These are phyloP conservation scores for Aspergillus sergii DNA, from an alignment of 2,329 filamentous ascomycete species.

Conservation along the genomic window DNA sequence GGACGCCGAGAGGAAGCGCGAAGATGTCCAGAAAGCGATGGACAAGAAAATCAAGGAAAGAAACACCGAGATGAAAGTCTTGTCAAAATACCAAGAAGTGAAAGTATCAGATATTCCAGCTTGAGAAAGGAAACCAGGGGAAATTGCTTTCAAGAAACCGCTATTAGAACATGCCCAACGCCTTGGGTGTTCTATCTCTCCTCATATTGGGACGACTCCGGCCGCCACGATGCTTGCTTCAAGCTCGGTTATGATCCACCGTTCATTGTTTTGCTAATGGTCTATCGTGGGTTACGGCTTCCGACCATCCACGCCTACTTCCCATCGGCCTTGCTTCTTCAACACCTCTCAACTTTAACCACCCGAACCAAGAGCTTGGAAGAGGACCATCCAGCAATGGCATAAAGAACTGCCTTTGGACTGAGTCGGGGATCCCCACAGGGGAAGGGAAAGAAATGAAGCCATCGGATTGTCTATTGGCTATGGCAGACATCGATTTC, in stretches of 20 bases:
- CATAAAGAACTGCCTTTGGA: not conserved
- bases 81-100: constrained; percentile 45
- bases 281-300: not conserved
- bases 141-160: not conserved
- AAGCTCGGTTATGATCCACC: not conserved
- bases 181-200: not conserved
- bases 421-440: not conserved
- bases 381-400: not conserved
- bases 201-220: not conserved
- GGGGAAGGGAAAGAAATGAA: not conserved
- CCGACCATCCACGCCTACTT: not conserved
- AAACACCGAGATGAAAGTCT: constrained; percentile 45
- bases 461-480: not conserved
- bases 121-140: not conserved
- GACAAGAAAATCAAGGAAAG: constrained; percentile 48
- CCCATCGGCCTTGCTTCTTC: not conserved
- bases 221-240: not conserved
- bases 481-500: not conserved
- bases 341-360: not conserved
- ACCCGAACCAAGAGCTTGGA: not conserved
- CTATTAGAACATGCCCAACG: not conserved
- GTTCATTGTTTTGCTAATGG: not conserved
- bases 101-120: constrained; percentile 32
- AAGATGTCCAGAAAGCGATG: constrained; percentile 42
- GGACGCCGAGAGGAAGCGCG: constrained; percentile 40